Base-by-base conservation (phyloP, 2,329 filamentous ascomycete species). In the Fusarium tanahbumbuense region DNA sequence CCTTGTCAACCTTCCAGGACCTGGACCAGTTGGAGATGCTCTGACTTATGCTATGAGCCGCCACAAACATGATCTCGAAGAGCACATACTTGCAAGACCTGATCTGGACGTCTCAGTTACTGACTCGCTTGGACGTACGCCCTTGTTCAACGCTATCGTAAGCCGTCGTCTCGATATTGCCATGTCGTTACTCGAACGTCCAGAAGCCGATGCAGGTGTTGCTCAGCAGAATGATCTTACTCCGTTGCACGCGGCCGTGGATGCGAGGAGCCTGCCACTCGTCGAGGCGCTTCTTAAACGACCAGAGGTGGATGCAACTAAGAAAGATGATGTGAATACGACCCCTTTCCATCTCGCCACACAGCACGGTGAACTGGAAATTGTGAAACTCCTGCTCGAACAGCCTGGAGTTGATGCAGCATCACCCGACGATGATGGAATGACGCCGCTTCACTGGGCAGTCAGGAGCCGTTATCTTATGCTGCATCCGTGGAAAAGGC, bases 401-500 rank as follows among this genome's bases (percentile, higher is more conserved):
- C 32, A 44, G 12, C 40, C 60, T 20, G 53, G 48, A 8, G 28
- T 62, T 2, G 27, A 49, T 22, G 9, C 18, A 9, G 20, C 20
- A n/a, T 57, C 41, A 3, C 37, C 23, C 2, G 54, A 65, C 32
- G 5, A 27, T 5, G 20, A 12, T 0, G 47, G 44, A 6, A 45
- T 46, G 12, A 61, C 47, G 2, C 25, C 49, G 16, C 53, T 72
- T 1, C 58, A 70, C n/a, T 47, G 46, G 30, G 63, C 52, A 25
- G 28, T 34, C n/a, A 27, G 49, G 20, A 67, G 64, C 23, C 56
- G 56, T 5, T 6, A 46, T 8, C 30, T n/a, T 16, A 22, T 34
- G 25, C 12, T 23, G 9, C 34, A 61, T 13, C 15, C 16, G 10
- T 30, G 16, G 27, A 16, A 30, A 42, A 13, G 15, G 5, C 10